These are phyloP conservation scores for Rhododendron simsii DNA, from an alignment of 148 eudicot genomes.

Conservation along the genomic window DNA sequence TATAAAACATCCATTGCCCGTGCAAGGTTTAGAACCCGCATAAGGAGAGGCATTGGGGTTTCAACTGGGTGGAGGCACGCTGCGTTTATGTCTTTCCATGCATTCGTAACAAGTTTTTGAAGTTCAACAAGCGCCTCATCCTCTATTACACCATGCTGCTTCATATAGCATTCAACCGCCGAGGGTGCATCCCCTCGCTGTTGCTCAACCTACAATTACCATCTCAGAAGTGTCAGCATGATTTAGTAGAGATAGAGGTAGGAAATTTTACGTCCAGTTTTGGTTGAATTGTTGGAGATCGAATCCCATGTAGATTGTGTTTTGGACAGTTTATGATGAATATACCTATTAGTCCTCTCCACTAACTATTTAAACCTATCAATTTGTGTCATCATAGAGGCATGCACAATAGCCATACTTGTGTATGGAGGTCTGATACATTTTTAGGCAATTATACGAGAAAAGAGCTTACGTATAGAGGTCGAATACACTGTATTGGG, in stretches of 20 bases:
- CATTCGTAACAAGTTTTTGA: constrained; percentile 7
- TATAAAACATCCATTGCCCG: constrained; percentile 33
- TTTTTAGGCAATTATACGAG: no score
- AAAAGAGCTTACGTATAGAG: no score
- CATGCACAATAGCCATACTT: no score
- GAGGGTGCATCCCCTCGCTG: neutral
- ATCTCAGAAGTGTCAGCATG: neutral
- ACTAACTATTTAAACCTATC: no score
- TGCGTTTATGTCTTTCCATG: constrained; percentile 43
- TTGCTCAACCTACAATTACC: neutral
- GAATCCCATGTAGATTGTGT: neutral
- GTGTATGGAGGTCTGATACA: no score
- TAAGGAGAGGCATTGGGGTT: constrained; percentile 28
- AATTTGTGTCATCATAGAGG: no score
- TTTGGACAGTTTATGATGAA: neutral
- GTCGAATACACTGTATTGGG: no score
- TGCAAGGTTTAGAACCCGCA: constrained; percentile 29
- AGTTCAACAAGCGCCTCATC: neutral
- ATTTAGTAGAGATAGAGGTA: neutral
- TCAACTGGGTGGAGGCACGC: constrained; percentile 22
- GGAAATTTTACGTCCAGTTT: neutral
- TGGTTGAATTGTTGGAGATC: neutral
- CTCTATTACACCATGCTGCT: constrained; percentile 16
- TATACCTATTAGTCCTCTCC: no score
- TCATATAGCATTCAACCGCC: constrained; percentile 37